These are phyloP conservation scores for Verbena officinalis DNA, from an alignment of 257 asterid genomes.

Conservation along the genomic window DNA sequence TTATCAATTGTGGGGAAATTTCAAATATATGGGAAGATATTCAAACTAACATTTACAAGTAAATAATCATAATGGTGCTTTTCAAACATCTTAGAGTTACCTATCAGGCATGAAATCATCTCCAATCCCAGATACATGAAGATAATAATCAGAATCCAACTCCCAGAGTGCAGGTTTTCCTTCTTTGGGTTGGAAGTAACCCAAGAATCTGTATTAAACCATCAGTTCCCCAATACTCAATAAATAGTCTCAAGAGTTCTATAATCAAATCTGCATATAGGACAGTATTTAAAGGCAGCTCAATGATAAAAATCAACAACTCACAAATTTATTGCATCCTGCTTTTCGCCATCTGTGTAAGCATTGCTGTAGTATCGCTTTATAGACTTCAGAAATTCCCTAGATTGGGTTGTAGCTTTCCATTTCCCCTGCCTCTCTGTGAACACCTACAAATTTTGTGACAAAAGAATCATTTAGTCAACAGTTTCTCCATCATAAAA, in stretches of 20 bases:
- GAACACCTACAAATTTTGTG: slow-evolving; percentile 64
- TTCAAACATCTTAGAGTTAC: slow-evolving; percentile 34
- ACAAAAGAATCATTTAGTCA: slow-evolving; percentile 30
- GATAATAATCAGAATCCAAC: slow-evolving; percentile 98
- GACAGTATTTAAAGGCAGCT: slow-evolving; percentile 18
- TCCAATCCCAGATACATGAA: slow-evolving; percentile 93
- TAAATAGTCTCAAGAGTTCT: slow-evolving; percentile 22
- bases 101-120: slow-evolving; percentile 85
- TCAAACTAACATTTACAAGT: slow-evolving; percentile 6
- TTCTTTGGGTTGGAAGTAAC: slow-evolving; percentile 95
- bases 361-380: slow-evolving; percentile 97
- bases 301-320: slow-evolving; percentile 32
- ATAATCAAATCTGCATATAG: slow-evolving; percentile 11
- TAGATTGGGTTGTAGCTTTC: slow-evolving; percentile 98
- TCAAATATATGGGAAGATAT: slow-evolving; percentile 2
- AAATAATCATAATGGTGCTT: slow-evolving; percentile 4
- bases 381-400: slow-evolving; percentile 95
- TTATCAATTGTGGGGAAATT: neutral
- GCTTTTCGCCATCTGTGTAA: slow-evolving; percentile 98
- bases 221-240: slow-evolving; percentile 26
- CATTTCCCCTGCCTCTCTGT: slow-evolving; percentile 99
- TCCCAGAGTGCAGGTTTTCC: slow-evolving; percentile 99
- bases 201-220: slow-evolving; percentile 78
- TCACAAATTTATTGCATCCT: slow-evolving; percentile 98
- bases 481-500: slow-evolving; percentile 12